A percentile compares a stretch with the other conserved stretches of the same genome.
phyloP scores from a whole-genome alignment of 2,329 filamentous ascomycete species.

The Neophaeococcomyces mojaviensis region DNA sequence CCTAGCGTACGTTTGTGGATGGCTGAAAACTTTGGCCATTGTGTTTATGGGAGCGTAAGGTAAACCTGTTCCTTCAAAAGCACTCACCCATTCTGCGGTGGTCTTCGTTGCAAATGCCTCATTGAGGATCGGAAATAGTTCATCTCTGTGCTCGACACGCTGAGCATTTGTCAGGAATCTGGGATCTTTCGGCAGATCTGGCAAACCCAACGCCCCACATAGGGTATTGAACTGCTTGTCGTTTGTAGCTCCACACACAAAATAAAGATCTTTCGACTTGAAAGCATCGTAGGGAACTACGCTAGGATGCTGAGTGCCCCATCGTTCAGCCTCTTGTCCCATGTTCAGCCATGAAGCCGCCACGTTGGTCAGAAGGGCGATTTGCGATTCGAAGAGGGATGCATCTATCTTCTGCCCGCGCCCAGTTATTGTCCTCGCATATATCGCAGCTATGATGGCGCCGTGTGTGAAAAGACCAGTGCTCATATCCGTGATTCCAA shows the following conservation, averaged over 20 bases:
- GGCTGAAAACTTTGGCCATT: conserved; percentile 37
- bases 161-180: conserved; percentile 56
- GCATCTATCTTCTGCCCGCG: conserved; percentile 16
- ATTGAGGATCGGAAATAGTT: conserved; percentile 31
- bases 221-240: conserved; percentile 61
- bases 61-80: conserved; percentile 38
- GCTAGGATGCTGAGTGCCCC: conserved; percentile 41
- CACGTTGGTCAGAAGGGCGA: conserved; percentile 21
- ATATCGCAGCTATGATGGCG: conserved; percentile 19
- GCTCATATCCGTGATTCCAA: conserved; percentile 20
- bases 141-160: conserved; percentile 47
- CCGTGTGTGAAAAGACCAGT: conserved; percentile 20
- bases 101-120: conserved; percentile 29
- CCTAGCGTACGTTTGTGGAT: conserved; percentile 37
- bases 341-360: conserved; percentile 19
- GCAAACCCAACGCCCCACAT: conserved; percentile 51
- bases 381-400: conserved; percentile 24
- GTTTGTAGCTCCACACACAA: conserved; percentile 66
- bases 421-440: conserved; percentile 16
- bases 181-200: conserved; percentile 54
- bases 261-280: conserved; percentile 61
- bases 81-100: conserved; percentile 34
- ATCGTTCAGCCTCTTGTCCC: conserved; percentile 25
- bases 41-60: conserved; percentile 43
- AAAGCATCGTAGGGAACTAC: conserved; percentile 47